phyloP scores from a whole-genome alignment of 2,329 filamentous ascomycete genomes.

The Phialemoniopsis sp. region DNA sequence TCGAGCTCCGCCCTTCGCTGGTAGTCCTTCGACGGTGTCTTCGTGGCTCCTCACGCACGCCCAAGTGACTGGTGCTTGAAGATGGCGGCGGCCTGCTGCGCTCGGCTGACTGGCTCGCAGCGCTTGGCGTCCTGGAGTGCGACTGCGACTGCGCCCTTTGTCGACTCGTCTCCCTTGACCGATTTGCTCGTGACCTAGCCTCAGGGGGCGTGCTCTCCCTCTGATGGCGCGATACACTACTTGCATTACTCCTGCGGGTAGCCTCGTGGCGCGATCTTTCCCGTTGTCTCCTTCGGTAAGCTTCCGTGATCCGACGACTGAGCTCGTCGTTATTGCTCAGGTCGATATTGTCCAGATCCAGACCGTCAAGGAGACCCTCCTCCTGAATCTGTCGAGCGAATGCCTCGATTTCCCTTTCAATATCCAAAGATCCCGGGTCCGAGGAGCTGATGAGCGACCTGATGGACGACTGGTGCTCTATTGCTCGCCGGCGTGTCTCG shows the following conservation, averaged over 20 bases:
- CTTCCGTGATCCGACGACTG: slow-evolving; percentile 84
- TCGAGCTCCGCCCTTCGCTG: slow-evolving; percentile 52
- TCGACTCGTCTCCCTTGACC: slow-evolving; percentile 20
- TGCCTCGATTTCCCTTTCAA: slow-evolving; percentile 85
- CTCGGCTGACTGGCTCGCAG: slow-evolving; percentile 38
- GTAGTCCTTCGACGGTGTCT: slow-evolving; percentile 44
- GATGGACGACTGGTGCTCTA: slow-evolving; percentile 88
- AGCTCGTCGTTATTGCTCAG: slow-evolving; percentile 83
- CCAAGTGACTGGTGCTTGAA: slow-evolving; percentile 41
- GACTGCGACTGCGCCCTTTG: slow-evolving; percentile 28
- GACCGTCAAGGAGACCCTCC: slow-evolving; percentile 77
- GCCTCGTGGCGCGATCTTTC: slow-evolving; percentile 50
- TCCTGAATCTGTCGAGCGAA: slow-evolving; percentile 71
- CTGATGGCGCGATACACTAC: slow-evolving; percentile 27
- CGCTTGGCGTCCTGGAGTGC: slow-evolving; percentile 39
- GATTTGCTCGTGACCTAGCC: slow-evolving; percentile 12
- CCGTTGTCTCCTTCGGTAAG: slow-evolving; percentile 73
- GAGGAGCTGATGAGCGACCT: slow-evolving; percentile 79
- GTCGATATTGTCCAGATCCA: slow-evolving; percentile 85
- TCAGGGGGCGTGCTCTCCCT: slow-evolving; percentile 9
- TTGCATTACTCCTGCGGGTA: slow-evolving; percentile 37
- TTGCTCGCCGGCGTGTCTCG: slow-evolving; percentile 45
- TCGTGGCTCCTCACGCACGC: slow-evolving; percentile 41
- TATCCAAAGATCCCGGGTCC: slow-evolving; percentile 70
- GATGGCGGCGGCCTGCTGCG: slow-evolving; percentile 47